Percentiles rank a stretch among this genome's conserved stretches.
phyloP scores from a whole-genome alignment of 306 rosid species.

The Malus sylvestris region DNA sequence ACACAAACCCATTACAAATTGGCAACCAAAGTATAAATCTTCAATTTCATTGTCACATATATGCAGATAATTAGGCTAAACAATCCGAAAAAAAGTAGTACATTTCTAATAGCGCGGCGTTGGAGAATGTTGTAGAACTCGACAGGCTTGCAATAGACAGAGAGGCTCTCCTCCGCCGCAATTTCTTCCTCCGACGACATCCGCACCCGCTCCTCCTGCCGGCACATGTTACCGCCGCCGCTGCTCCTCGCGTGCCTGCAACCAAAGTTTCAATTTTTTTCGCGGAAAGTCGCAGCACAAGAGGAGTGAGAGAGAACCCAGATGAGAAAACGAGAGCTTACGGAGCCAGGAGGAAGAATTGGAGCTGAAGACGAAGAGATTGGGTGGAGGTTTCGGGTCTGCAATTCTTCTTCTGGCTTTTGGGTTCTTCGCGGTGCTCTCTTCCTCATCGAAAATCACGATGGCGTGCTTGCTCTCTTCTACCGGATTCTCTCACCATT shows the following conservation, averaged over 20 bases:
- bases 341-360: slow-evolving; percentile 11
- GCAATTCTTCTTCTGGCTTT: not conserved
- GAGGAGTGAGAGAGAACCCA: not conserved
- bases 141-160: slow-evolving; percentile 71
- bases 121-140: slow-evolving; percentile 72
- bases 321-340: not conserved
- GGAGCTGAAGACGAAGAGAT: slow-evolving; percentile 1
- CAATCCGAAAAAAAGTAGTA: slow-evolving; percentile 3
- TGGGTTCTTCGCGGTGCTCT: not conserved
- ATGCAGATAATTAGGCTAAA: not conserved
- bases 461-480: not conserved
- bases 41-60: not conserved
- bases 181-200: slow-evolving; percentile 60
- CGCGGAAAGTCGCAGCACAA: not conserved
- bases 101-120: slow-evolving; percentile 45
- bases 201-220: slow-evolving; percentile 33
- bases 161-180: slow-evolving; percentile 60
- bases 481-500: not conserved
- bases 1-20: not conserved
- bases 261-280: not conserved
- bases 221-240: slow-evolving; percentile 46
- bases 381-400: not conserved
- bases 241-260: slow-evolving; percentile 14
- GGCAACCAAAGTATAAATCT: not conserved
- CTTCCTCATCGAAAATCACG: slow-evolving; percentile 5